These are phyloP conservation scores for Phytophthora fragariaefolia DNA, from an alignment of 352 stramenopile genomes.

Conservation along the genomic window DNA sequence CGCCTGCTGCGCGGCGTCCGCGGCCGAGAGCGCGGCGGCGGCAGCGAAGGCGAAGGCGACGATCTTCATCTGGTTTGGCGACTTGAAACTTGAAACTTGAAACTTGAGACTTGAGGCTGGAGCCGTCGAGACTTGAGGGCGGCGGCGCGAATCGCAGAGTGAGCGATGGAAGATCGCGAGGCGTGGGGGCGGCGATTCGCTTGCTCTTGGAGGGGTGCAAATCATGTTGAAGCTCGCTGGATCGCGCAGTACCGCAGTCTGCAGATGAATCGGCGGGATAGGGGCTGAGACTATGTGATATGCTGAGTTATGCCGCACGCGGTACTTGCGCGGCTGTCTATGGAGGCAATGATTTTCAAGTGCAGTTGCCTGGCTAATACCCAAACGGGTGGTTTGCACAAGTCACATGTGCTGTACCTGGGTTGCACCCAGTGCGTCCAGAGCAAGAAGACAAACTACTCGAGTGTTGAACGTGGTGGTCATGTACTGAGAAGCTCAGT, in stretches of 20 bases:
- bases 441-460: background rate
- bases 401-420: no score
- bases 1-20: conserved; percentile 16
- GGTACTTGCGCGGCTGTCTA: no score
- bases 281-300: no score
- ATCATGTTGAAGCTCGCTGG: conserved; percentile 6
- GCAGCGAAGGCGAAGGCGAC: conserved; percentile 2
- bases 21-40: conserved; percentile 6
- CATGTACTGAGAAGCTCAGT: background rate
- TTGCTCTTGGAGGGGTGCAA: conserved; percentile 2
- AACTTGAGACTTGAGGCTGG: background rate
- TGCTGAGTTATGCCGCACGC: no score
- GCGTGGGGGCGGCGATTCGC: background rate
- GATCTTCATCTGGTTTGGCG: conserved; percentile 24
- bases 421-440: background rate
- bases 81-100: background rate
- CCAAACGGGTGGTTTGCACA: no score
- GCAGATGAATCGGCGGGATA: no score
- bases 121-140: conserved; percentile 18
- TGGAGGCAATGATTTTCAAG: no score
- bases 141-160: conserved; percentile 22
- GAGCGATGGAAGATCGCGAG: conserved; percentile 11
- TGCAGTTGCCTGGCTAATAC: no score
- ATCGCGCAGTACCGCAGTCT: background rate
- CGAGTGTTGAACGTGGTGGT: background rate